Conservation (phyloP, 2,329 filamentous ascomycete species). For the Cladosporium sp. region DNA sequence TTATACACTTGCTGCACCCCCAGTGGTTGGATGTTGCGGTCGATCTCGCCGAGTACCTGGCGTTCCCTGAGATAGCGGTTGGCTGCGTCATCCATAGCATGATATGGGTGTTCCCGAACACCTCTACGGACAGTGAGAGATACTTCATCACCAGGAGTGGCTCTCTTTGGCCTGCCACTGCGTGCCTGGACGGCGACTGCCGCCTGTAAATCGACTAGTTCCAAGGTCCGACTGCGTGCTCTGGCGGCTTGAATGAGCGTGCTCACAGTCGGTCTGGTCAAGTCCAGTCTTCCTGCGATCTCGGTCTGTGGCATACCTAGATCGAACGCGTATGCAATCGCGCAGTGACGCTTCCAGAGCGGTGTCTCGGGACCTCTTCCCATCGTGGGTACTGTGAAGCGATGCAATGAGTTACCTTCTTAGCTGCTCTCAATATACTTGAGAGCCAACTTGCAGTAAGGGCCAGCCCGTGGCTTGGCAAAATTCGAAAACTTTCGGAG, state of each 20-base stretch:
- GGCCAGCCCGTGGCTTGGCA: no score
- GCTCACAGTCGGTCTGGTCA: not conserved
- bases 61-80: not conserved
- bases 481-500: no score
- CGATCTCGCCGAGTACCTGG: not conserved
- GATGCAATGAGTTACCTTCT: no score
- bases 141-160: not conserved
- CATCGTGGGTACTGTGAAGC: no score
- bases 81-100: not conserved
- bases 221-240: not conserved
- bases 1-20: constrained; percentile 1
- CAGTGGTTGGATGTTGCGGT: not conserved
- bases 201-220: not conserved
- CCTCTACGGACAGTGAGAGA: not conserved
- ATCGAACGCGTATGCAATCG: not conserved
- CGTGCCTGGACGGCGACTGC: not conserved
- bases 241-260: not conserved
- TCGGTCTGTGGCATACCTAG: not conserved
- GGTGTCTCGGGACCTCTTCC: not conserved
- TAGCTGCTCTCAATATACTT: no score
- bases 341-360: constrained; percentile 2
- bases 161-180: not conserved
- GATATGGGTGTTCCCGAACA: not conserved
- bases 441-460: no score
- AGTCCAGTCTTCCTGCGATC: not conserved